Base-by-base conservation (phyloP, 139 green algal species). In the Chlamydomonas incerta region DNA sequence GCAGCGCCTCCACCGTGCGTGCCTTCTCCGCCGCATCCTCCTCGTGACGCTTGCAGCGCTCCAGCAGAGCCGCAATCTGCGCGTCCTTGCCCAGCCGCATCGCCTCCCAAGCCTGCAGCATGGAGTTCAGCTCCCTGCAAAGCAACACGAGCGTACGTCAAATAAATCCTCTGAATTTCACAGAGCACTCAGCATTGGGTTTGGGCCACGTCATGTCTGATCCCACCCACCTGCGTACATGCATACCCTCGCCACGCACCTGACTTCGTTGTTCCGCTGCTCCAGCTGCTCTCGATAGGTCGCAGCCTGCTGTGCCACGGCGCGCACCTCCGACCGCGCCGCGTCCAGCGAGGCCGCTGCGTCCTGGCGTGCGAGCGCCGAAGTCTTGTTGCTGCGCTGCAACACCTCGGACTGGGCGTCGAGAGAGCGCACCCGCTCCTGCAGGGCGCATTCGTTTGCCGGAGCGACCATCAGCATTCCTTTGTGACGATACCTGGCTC, bases 31-130 rank as follows among this genome's bases (percentile, higher is more conserved):
- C 90, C 26, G 88, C 86, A 20, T 94, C 90, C 73, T 95, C 93
- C 83, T 95, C 93, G 69, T 92, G 85, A 14, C 90, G 89, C 90
- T 95, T 95, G 88, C 89, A 93, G 26, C 92, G 87, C 87, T 95
- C 93, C 82, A 95, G 82, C 47, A 95, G 88, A 3, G 88, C 86
- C 15, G 92, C 85, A 46, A 95, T 95, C 86, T 95, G 93, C 17
- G 92, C 90, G 77, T 96, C 93, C 88, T 96, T 96, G 83, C 90
- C 89, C 52, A 95, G 83, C 74, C 93, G 88, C 92, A 96, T 95
- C 3, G 92, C 91, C 84, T 96, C 93, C 93, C 93, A 96, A 3
- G 93, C 93, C 83, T 94, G 92, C 4, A 96, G 89, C 92, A 96
- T 92, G 69, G 93, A 82, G 80, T 94, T 92, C 24, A 96, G 87